Percentiles rank a stretch among this genome's conserved stretches.
phyloP scores from a whole-genome alignment of 441 rosid genomes.

The Gossypium aridum region DNA sequence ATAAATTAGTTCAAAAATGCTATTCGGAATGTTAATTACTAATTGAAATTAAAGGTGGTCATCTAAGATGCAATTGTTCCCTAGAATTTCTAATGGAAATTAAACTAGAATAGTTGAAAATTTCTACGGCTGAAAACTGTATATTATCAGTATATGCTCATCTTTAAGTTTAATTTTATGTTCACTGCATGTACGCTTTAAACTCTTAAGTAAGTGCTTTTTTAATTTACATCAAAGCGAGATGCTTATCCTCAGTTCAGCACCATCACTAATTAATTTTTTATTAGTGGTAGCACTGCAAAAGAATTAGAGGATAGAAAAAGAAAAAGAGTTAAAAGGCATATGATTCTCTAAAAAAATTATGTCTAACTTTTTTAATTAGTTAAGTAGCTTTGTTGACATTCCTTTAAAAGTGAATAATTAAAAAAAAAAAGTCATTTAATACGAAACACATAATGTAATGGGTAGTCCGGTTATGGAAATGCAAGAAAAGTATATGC shows the following conservation, averaged over 20 bases:
- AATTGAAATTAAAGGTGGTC: neutral
- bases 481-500: neutral
- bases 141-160: neutral
- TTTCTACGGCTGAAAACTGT: neutral
- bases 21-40: neutral
- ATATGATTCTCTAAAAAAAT: neutral
- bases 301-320: neutral
- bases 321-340: neutral
- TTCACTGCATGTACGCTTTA: neutral
- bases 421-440: neutral
- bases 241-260: neutral
- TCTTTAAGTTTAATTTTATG: neutral
- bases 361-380: neutral
- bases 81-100: neutral
- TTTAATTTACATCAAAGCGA: neutral
- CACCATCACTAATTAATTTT: neutral
- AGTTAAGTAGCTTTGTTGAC: constrained; percentile 2
- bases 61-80: neutral
- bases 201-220: neutral
- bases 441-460: neutral
- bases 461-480: neutral
- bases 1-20: neutral
- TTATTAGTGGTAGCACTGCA: constrained; percentile 10
- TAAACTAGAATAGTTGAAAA: neutral
- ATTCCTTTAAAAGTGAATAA: neutral